These are phyloP conservation scores for Halophytophthora polymorphica DNA, from an alignment of 352 stramenopile genomes.

Conservation along the genomic window DNA sequence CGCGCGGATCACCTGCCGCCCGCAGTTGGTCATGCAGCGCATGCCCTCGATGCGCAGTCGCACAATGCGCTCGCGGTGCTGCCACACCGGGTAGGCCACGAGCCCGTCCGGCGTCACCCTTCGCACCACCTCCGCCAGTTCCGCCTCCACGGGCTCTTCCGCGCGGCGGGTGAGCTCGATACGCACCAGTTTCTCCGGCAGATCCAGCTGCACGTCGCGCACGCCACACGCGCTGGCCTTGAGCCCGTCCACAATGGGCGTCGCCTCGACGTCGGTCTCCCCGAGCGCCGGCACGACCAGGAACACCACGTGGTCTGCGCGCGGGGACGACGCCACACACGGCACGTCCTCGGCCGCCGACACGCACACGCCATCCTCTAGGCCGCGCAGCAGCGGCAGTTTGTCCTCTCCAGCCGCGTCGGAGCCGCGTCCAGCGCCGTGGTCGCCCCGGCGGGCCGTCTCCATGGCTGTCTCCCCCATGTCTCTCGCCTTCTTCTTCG, in stretches of 20 bases:
- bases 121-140: conserved; percentile 59
- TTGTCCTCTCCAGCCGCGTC: conserved; percentile 11
- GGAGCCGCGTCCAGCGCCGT: background rate
- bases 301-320: conserved; percentile 60
- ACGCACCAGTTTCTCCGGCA: conserved; percentile 59
- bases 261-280: conserved; percentile 16
- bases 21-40: conserved; percentile 88
- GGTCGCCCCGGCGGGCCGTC: conserved; percentile 3
- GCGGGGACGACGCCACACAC: conserved; percentile 65
- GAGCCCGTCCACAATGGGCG: conserved; percentile 35
- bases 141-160: conserved; percentile 40
- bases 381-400: conserved; percentile 22
- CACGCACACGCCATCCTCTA: conserved; percentile 47
- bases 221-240: conserved; percentile 32
- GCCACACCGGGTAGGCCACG: conserved; percentile 77
- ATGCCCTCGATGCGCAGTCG: conserved; percentile 76
- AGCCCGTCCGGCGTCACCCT: conserved; percentile 37
- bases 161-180: conserved; percentile 50
- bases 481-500: too few relatives aligned
- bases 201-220: conserved; percentile 48
- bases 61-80: conserved; percentile 79
- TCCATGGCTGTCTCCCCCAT: conserved; percentile 16
- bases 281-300: conserved; percentile 57
- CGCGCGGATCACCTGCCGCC: conserved; percentile 70
- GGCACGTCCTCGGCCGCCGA: conserved; percentile 61